Percentiles rank a stretch among this genome's conserved stretches.
phyloP scores from a whole-genome alignment of 495 filamentous ascomycete genomes.

The Hypomontagnella monticulosa region DNA sequence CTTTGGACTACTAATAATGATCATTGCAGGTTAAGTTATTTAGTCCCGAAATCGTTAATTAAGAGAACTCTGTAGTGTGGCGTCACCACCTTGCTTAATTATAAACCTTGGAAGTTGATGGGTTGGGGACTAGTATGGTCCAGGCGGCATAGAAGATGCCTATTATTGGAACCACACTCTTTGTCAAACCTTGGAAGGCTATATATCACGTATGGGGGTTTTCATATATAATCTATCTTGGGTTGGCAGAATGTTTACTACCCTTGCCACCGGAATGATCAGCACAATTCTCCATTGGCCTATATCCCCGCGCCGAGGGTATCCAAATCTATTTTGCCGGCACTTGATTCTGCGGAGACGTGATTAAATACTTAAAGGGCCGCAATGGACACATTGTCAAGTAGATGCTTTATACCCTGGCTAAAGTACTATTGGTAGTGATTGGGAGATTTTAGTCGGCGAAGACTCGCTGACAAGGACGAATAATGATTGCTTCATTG shows the following conservation, averaged over 20 bases:
- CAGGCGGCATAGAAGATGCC: no score
- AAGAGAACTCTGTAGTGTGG: no score
- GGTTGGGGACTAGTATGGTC: no score
- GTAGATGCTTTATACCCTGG: not conserved
- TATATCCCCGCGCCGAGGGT: constrained; percentile 14
- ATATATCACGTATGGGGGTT: no score
- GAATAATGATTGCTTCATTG: constrained; percentile 13
- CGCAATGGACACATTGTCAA: not conserved
- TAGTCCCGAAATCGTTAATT: no score
- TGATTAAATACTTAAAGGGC: constrained; percentile 5
- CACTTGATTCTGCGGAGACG: constrained; percentile 24
- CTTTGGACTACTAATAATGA: no score
- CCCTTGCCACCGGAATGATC: constrained; percentile 21
- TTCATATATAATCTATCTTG: no score
- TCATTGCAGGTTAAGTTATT: no score
- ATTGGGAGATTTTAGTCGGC: not conserved
- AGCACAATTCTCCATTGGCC: not conserved
- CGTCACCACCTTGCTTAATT: no score
- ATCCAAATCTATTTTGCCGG: constrained; percentile 31
- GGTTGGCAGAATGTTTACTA: constrained; percentile 30
- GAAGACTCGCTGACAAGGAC: not conserved
- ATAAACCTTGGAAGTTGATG: no score
- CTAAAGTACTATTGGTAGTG: not conserved
- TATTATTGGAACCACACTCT: no score
- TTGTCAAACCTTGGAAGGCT: no score